These are phyloP conservation scores for Nemania sp. DNA, from an alignment of 2,329 filamentous ascomycete genomes.

Conservation along the genomic window DNA sequence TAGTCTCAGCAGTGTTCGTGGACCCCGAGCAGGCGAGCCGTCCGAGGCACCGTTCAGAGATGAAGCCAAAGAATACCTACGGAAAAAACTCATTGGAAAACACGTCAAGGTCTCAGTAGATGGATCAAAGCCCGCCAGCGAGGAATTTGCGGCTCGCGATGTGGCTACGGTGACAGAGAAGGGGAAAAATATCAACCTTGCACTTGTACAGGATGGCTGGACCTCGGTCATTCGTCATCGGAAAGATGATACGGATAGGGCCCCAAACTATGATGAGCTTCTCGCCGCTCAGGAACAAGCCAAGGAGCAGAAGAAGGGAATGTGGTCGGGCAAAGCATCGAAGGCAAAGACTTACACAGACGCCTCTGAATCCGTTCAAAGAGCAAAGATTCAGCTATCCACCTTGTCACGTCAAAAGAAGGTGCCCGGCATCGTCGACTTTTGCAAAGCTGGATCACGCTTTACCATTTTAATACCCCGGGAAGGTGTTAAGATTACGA, in stretches of 20 bases:
- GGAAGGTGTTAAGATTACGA: slow-evolving; percentile 91
- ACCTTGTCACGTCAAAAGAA: slow-evolving; percentile 88
- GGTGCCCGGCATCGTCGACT: slow-evolving; percentile 91
- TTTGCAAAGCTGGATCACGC: slow-evolving; percentile 93
- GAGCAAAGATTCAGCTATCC: slow-evolving; percentile 91
- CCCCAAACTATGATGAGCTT: slow-evolving; percentile 90
- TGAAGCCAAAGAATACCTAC: slow-evolving; percentile 93
- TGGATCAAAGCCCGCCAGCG: slow-evolving; percentile 84
- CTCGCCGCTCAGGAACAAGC: slow-evolving; percentile 79
- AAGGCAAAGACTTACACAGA: slow-evolving; percentile 83
- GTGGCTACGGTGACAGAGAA: slow-evolving; percentile 85
- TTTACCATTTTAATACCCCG: slow-evolving; percentile 91
- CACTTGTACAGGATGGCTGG: slow-evolving; percentile 89
- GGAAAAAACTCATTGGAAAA: slow-evolving; percentile 94
- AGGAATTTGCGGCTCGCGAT: slow-evolving; percentile 92
- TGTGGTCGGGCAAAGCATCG: slow-evolving; percentile 90
- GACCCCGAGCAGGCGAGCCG: slow-evolving; percentile 85
- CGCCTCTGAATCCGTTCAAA: slow-evolving; percentile 89
- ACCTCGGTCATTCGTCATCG: slow-evolving; percentile 93
- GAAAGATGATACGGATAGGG: slow-evolving; percentile 91
- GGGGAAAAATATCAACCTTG: slow-evolving; percentile 83
- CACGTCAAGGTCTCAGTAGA: slow-evolving; percentile 88
- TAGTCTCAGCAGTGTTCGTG: slow-evolving; percentile 88
- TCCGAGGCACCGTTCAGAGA: slow-evolving; percentile 87
- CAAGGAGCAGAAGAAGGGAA: slow-evolving; percentile 86